Conservation (phyloP, 1,139 yeast species). For the Petasospora rhodanensis region DNA sequence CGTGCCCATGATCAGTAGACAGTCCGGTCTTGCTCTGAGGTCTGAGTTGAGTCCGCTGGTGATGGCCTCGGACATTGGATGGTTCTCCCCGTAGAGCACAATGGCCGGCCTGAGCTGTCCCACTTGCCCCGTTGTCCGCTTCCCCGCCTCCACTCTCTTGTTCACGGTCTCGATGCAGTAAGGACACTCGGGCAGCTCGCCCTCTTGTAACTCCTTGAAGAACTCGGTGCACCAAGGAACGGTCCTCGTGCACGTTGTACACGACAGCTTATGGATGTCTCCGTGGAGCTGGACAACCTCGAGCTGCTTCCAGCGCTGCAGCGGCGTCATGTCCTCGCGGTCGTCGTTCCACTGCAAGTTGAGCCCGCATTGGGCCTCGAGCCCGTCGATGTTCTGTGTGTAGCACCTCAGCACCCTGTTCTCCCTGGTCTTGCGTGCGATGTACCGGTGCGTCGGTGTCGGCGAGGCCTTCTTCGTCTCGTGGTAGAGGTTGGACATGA, state of each 20-base stretch:
- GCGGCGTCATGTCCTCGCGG: slow-evolving; percentile 27
- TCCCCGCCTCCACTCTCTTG: slow-evolving; percentile 51
- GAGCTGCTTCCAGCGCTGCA: slow-evolving; percentile 47
- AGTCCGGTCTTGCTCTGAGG: slow-evolving; percentile 61
- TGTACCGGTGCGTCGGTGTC: slow-evolving; percentile 79
- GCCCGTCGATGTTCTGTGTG: slow-evolving; percentile 62
- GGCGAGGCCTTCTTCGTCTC: slow-evolving; percentile 66
- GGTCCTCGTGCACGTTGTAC: slow-evolving; percentile 60
- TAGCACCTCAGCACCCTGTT: slow-evolving; percentile 77
- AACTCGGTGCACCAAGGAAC: slow-evolving; percentile 59
- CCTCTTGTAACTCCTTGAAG: slow-evolving; percentile 36
- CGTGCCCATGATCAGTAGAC: slow-evolving; percentile 80
- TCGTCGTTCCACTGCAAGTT: slow-evolving; percentile 27
- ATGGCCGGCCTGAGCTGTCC: slow-evolving; percentile 79
- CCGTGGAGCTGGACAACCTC: slow-evolving; percentile 93
- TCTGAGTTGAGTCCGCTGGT: slow-evolving; percentile 72
- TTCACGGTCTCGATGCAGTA: slow-evolving; percentile 43
- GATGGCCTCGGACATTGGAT: slow-evolving; percentile 77
- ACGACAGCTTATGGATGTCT: slow-evolving; percentile 67
- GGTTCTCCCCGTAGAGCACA: slow-evolving; percentile 82
- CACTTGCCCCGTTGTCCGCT: slow-evolving; percentile 59
- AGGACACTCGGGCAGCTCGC: slow-evolving; percentile 48
- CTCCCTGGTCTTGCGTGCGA: slow-evolving; percentile 58
- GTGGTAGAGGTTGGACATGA: slow-evolving; percentile 48
- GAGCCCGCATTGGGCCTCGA: slow-evolving; percentile 32